Percentiles rank a stretch among this genome's conserved stretches.
Evolutionary conservation across 1,284 basidiomycete species (phyloP).

Genomic region (Mycena citricolor): DNA sequence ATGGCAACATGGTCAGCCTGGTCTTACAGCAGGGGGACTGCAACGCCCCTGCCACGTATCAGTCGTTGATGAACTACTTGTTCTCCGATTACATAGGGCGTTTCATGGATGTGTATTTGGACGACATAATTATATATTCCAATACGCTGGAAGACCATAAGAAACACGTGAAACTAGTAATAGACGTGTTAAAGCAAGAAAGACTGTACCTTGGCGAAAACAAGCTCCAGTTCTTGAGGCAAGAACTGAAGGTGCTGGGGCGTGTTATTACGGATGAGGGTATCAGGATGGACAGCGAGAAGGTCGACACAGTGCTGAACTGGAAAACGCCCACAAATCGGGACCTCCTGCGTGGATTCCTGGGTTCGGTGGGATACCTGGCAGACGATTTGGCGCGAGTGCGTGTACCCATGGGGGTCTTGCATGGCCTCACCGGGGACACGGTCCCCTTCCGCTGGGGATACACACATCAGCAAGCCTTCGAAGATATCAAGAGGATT

Average conservation of each 20-base stretch:
- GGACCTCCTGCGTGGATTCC: conserved; percentile 19
- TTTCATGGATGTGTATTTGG: conserved; percentile 15
- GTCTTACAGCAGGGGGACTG: conserved; percentile 24
- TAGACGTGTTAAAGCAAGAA: conserved; percentile 26
- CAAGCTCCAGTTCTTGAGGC: conserved; percentile 31
- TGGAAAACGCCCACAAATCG: conserved; percentile 29
- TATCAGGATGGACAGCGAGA: conserved; percentile 32
- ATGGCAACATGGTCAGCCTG: conserved; percentile 27
- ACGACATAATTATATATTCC: conserved; percentile 16
- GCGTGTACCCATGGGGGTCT: conserved; percentile 22
- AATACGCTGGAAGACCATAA: conserved; percentile 24
- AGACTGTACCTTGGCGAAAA: conserved; percentile 19
- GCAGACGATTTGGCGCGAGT: conserved; percentile 19
- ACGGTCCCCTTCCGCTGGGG: conserved; percentile 25
- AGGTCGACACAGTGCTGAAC: conserved; percentile 29
- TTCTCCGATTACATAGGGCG: conserved; percentile 10
- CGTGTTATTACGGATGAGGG: conserved; percentile 32
- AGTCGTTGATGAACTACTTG: conserved; percentile 21
- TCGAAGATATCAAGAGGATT: conserved; percentile 25
- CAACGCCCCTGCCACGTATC: conserved; percentile 14
- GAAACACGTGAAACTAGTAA: conserved; percentile 26
- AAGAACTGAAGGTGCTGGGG: conserved; percentile 30
- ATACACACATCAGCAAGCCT: conserved; percentile 26
- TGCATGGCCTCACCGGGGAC: conserved; percentile 21
- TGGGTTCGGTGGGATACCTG: conserved; percentile 25